Percentiles rank a stretch among this genome's conserved stretches.
Evolutionary conservation across 192 early-diverging fungal species (phyloP).

Genomic region (Globomyces pollinis-pini): DNA sequence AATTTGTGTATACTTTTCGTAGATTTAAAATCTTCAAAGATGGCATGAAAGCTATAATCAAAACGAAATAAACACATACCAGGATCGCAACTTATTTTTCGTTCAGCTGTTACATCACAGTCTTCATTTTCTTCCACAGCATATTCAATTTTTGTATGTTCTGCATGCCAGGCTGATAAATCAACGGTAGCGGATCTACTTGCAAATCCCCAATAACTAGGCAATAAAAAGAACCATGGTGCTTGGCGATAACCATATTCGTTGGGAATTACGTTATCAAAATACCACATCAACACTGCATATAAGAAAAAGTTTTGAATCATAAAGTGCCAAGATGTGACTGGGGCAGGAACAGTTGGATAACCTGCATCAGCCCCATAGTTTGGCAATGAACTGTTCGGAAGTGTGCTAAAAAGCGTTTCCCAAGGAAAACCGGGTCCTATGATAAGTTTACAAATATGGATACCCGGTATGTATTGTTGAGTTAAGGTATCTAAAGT

Average conservation of each 20-base stretch:
- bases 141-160: too few relatives aligned
- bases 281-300: conserved; percentile 57
- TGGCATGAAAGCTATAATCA: conserved; percentile 4
- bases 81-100: conserved; percentile 33
- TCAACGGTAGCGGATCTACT: not conserved
- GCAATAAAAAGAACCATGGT: conserved; percentile 60
- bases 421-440: conserved; percentile 54
- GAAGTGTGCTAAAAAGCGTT: conserved; percentile 12
- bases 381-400: conserved; percentile 32
- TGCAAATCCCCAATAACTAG: conserved; percentile 59
- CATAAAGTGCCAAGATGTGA: conserved; percentile 56
- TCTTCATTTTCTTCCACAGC: conserved; percentile 39
- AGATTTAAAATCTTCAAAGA: conserved; percentile 41
- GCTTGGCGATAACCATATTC: conserved; percentile 58
- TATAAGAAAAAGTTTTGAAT: conserved; percentile 58
- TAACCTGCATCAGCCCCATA: conserved; percentile 19
- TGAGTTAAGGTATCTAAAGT: conserved; percentile 39
- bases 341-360: conserved; percentile 52
- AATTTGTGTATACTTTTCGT: conserved; percentile 33
- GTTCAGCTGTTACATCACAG: conserved; percentile 38
- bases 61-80: too few relatives aligned
- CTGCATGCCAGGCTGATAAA: too few relatives aligned
- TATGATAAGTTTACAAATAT: too few relatives aligned
- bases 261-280: conserved; percentile 68
- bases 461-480: conserved; percentile 59